Base-by-base conservation (phyloP, 306 rosid species). In the Gillenia trifoliata region DNA sequence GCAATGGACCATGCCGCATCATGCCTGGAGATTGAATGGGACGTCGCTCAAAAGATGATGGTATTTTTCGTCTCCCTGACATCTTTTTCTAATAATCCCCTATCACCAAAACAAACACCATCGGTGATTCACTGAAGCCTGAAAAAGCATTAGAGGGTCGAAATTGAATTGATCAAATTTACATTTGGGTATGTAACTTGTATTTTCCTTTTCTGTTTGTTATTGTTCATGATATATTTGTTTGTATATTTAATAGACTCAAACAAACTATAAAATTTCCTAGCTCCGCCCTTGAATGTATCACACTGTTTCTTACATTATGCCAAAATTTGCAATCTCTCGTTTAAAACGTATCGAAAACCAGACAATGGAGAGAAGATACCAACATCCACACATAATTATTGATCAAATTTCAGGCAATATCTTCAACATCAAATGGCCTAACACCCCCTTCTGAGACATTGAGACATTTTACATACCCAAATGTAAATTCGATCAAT, bases 1-100 rank as follows among this genome's bases (percentile, higher is more conserved):
- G 86, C 64, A 71, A 73, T n/a, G 85, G 43, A 75, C 85, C 88
- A 11, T 85, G 97, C 68, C 90, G 73, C 91, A 86, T 85, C 82
- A 78, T 80, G 68, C 88, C 91, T 62, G 82, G 66, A 78, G 79
- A 71, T 77, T 84, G 84, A 59, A 38, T 73, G 65, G 85, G 17
- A 23, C 76, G 87, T 69, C 81, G 82, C 16, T 88, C 85, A 74
- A 66, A 70, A 3, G 72, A 60, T 6, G 85, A 63, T 5, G 81
- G 80, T 78, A 73, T 61, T 55, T 73, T 83, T 49, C 90, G 80
- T 75, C 91, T 86, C 20, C 81, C 70, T 54, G 83, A 74, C 89
- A 89, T 88, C 8, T 49, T 49, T 6, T 15, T 28, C 67, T 66
- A 59, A 68, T 20, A 64, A 66, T 43, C 55, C 61, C 77, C 56